Conservation (phyloP, 768 basidiomycete species). For the Sarcodon aspratus region DNA sequence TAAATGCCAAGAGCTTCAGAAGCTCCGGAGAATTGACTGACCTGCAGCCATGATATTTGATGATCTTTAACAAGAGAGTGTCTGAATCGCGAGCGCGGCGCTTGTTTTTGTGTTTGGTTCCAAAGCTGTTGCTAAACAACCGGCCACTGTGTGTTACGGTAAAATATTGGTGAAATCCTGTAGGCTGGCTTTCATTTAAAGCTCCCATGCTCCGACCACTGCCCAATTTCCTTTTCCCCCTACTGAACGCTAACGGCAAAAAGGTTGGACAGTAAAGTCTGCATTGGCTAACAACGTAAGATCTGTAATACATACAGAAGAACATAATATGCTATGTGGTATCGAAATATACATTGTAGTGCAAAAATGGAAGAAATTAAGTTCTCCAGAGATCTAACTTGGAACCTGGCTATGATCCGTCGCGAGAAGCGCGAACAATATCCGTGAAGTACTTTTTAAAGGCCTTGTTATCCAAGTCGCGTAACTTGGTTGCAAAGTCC, state of each 20-base stretch:
- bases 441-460: slow-evolving; percentile 87
- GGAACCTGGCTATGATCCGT: slow-evolving; percentile 30
- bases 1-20: background rate
- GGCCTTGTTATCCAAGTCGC: slow-evolving; percentile 58
- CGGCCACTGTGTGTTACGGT: no score
- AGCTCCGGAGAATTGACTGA: slow-evolving; percentile 8
- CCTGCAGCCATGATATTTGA: slow-evolving; percentile 15
- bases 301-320: background rate
- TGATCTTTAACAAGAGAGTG: no score
- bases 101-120: background rate
- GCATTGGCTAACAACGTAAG: no score
- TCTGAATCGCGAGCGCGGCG: no score
- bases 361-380: background rate
- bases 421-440: slow-evolving; percentile 64
- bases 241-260: no score
- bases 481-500: slow-evolving; percentile 69
- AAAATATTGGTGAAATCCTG: no score
- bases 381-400: slow-evolving; percentile 2
- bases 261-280: no score
- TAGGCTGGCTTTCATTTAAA: no score
- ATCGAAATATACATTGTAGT: background rate
- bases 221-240: background rate
- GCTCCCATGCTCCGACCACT: no score
- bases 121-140: background rate
- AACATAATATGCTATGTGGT: background rate